Evolutionary conservation across 306 rosid genomes (phyloP), one percentile per base, ranked within the genome.

Genomic region (Gynostemma pentaphyllum): DNA sequence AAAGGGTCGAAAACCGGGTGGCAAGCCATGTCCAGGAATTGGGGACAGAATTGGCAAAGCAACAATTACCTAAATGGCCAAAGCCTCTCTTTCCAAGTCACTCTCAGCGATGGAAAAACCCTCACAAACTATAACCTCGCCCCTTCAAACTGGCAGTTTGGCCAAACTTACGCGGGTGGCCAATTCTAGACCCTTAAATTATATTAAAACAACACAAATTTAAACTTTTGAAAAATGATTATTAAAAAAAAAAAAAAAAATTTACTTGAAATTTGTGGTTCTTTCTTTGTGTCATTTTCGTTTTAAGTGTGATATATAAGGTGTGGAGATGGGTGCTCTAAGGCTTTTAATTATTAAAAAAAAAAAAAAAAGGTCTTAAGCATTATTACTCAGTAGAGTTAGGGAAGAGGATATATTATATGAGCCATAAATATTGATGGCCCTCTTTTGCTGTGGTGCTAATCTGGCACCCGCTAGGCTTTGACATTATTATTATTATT

Each of bases 11-110:
- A 42, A 0, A 76, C 87, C 0, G 97, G 96, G 0, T 94, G 99
- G 99, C 97, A 86, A 73, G 0, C 87, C 46, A 78, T 94, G 97
- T 88, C 99, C 0, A 80, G 99, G 67, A 94, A 94, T 62, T 94
- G 99, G 99, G 99, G 99, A 4, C 97, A 94, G 57, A 94, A 94
- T 9, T 94, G 97, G 99, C 99, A 94, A 48, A 94, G 95, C 83
- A 94, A 88, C 73, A 60, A 80, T 0, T 81, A 84, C 79, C 84
- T 94, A 8, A 84, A 94, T 36, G 97, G 99, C 45, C 99, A 94
- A 44, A 72, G 79, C 73, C 89, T 94, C 16, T 86, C 97, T 16
- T 94, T 94, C 79, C 88, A 86, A 16, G 81, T 94, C 61, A 94
- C 97, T 0, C 70, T 89, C 18, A 88, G 99, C 45, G 99, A 94